Conservation (phyloP, 1,139 yeast genomes). For the Kurtzmaniella quercitrusa region DNA sequence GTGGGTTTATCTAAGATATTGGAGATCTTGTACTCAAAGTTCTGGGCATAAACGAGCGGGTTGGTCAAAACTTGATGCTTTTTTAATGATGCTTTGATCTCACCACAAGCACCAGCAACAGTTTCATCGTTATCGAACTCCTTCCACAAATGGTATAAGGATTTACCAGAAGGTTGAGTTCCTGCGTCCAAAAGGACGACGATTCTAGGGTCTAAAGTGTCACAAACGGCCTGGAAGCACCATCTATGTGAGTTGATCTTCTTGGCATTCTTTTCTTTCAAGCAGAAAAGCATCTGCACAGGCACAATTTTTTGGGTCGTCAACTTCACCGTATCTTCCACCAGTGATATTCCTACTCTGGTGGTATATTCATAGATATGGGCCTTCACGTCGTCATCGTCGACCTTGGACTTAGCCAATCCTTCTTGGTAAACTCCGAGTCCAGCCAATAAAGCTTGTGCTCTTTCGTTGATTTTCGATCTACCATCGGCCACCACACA, state of each 20-base stretch:
- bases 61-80: slow-evolving; percentile 40
- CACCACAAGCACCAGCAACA: slow-evolving; percentile 52
- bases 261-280: slow-evolving; percentile 45
- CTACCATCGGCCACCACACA: slow-evolving; percentile 48
- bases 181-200: slow-evolving; percentile 46
- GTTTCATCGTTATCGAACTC: slow-evolving; percentile 45
- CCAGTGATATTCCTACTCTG: slow-evolving; percentile 44
- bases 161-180: slow-evolving; percentile 44
- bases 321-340: slow-evolving; percentile 43
- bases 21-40: slow-evolving; percentile 44
- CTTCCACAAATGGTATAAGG: slow-evolving; percentile 46
- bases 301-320: slow-evolving; percentile 48
- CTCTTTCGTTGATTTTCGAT: slow-evolving; percentile 44
- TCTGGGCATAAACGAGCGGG: slow-evolving; percentile 46
- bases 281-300: slow-evolving; percentile 43
- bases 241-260: slow-evolving; percentile 48
- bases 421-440: slow-evolving; percentile 49
- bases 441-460: slow-evolving; percentile 45
- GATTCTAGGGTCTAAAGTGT: slow-evolving; percentile 39
- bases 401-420: slow-evolving; percentile 44
- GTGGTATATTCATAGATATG: slow-evolving; percentile 48
- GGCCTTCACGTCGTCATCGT: slow-evolving; percentile 43
- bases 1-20: slow-evolving; percentile 46
- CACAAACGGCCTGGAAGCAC: slow-evolving; percentile 49
- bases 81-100: slow-evolving; percentile 40